A percentile compares a stretch with the other conserved stretches of the same genome.
Evolutionary conservation across 2,329 filamentous ascomycete genomes (phyloP).

Genomic region (Pyricularia pennisetigena): DNA sequence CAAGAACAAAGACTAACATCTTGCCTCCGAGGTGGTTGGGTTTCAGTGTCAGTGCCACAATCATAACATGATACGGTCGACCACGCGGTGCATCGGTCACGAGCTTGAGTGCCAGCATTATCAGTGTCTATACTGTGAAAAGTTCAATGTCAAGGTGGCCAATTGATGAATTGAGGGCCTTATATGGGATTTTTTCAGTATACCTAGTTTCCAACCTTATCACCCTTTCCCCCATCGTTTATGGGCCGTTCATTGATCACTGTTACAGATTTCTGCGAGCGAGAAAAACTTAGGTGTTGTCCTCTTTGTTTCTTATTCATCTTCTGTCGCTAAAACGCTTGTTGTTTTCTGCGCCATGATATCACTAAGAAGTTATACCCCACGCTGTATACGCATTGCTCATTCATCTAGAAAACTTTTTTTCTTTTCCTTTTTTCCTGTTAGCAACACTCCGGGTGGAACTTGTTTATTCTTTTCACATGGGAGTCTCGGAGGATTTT

Average conservation of each 20-base stretch:
- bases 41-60: not conserved
- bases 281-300: not conserved
- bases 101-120: not conserved
- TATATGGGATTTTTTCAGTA: too few relatives aligned
- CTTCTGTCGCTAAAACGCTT: not conserved
- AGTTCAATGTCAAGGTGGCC: not conserved
- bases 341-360: not conserved
- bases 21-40: not conserved
- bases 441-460: not conserved
- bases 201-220: not conserved
- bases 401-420: not conserved
- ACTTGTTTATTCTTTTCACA: not conserved
- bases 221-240: too few relatives aligned
- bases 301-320: not conserved
- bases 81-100: not conserved
- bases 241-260: too few relatives aligned
- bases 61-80: not conserved
- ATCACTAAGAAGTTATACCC: not conserved
- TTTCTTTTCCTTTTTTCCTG: too few relatives aligned
- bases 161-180: not conserved
- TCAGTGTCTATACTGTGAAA: not conserved
- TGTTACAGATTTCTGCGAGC: not conserved
- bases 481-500: not conserved
- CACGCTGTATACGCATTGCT: not conserved
- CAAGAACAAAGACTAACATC: not conserved